A percentile compares a stretch with the other conserved stretches of the same genome.
phyloP scores from a whole-genome alignment of 2,329 filamentous ascomycete species.

The Curvularia sp. region DNA sequence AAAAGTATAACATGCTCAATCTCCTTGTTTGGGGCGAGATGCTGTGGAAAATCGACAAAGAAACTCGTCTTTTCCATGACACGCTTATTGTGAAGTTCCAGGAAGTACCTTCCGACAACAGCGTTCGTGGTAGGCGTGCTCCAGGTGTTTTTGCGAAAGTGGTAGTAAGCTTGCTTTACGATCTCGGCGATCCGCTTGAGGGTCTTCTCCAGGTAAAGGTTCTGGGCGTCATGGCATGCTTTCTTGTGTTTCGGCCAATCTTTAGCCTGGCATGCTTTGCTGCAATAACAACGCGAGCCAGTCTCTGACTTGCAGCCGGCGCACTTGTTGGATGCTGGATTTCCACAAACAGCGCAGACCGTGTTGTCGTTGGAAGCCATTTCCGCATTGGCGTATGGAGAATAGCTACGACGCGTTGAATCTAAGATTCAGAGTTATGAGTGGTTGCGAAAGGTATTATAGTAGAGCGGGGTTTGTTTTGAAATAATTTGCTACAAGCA shows the following conservation, averaged over 20 bases:
- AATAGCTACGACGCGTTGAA: too few relatives aligned
- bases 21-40: not conserved
- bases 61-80: not conserved
- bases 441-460: not conserved
- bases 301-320: not conserved
- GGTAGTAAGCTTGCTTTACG: slow-evolving; percentile 8
- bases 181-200: slow-evolving; percentile 9
- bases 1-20: slow-evolving; percentile 2
- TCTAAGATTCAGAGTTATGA: not conserved
- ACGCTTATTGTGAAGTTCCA: not conserved
- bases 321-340: slow-evolving; percentile 8
- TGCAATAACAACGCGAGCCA: slow-evolving; percentile 3
- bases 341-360: not conserved
- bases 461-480: not conserved
- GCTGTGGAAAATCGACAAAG: slow-evolving; percentile 3
- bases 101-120: not conserved
- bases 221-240: not conserved
- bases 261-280: slow-evolving; percentile 4
- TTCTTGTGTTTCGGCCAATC: slow-evolving; percentile 13
- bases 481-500: not conserved
- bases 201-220: not conserved
- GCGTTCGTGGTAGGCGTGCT: not conserved
- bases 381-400: too few relatives aligned
- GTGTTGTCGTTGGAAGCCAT: not conserved
- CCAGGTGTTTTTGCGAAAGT: slow-evolving; percentile 18